Evolutionary conservation across 371 early-diverging fungal species (phyloP).

Genomic region (Syncephalastrum contaminatum): DNA sequence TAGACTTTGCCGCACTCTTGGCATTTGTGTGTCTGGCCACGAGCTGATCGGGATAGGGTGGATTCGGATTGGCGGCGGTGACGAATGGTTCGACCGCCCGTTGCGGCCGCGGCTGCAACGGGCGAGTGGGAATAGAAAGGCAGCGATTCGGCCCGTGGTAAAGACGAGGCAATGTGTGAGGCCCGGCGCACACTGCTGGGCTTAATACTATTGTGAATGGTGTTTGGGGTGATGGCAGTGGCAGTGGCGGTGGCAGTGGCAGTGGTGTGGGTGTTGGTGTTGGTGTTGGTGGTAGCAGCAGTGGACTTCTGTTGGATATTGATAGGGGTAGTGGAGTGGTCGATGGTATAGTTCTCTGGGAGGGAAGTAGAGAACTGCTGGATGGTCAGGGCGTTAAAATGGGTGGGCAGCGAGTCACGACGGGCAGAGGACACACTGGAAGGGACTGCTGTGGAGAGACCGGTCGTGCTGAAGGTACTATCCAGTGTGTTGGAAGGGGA

Average conservation of each 20-base stretch:
- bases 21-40: slow-evolving; percentile 25
- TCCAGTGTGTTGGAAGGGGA: slow-evolving; percentile 2
- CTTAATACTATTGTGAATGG: slow-evolving; percentile 3
- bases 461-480: neutral
- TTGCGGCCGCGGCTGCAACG: slow-evolving; percentile 14
- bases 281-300: no score
- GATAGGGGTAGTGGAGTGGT: slow-evolving; percentile 16
- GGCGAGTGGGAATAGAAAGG: neutral
- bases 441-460: neutral
- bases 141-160: neutral
- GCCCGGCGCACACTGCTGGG: neutral
- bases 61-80: slow-evolving; percentile 6
- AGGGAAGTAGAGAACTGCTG: slow-evolving; percentile 20
- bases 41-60: neutral
- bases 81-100: slow-evolving; percentile 21
- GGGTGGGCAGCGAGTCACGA: slow-evolving; percentile 19
- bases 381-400: slow-evolving; percentile 21
- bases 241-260: neutral
- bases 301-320: no score
- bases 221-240: neutral
- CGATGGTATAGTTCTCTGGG: slow-evolving; percentile 31
- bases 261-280: slow-evolving; percentile 1
- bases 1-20: slow-evolving; percentile 58
- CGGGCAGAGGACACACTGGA: slow-evolving; percentile 6
- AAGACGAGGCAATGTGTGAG: neutral